These are phyloP conservation scores for Dionaea muscipula DNA, from an alignment of 179 eudicot species.

Conservation along the genomic window DNA sequence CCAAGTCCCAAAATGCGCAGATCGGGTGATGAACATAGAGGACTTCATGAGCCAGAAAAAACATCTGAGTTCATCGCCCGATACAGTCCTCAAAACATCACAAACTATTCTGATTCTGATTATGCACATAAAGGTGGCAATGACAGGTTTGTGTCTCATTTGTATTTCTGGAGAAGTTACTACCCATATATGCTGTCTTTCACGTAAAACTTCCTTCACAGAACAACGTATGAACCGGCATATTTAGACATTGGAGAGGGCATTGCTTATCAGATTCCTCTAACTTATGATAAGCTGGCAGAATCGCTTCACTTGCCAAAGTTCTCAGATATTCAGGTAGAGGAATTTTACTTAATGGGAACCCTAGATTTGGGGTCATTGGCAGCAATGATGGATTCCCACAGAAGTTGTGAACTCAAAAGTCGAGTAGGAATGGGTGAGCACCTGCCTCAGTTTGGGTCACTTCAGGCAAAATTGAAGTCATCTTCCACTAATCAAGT, in stretches of 20 bases:
- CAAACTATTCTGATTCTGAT: slow-evolving; percentile 36
- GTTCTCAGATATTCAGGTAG: slow-evolving; percentile 62
- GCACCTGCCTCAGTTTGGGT: slow-evolving; percentile 59
- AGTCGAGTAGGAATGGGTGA: slow-evolving; percentile 66
- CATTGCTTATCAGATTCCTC: slow-evolving; percentile 74
- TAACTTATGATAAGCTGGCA: slow-evolving; percentile 64
- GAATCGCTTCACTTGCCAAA: slow-evolving; percentile 58
- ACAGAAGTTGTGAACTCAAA: slow-evolving; percentile 47
- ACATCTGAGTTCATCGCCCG: slow-evolving; percentile 32
- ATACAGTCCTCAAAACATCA: slow-evolving; percentile 29
- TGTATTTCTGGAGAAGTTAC: slow-evolving; percentile 4
- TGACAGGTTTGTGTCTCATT: slow-evolving; percentile 43
- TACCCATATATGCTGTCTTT: background rate
- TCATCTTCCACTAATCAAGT: slow-evolving; percentile 34
- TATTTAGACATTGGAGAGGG: slow-evolving; percentile 82
- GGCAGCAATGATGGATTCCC: slow-evolving; percentile 79
- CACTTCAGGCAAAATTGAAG: slow-evolving; percentile 77
- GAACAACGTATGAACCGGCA: slow-evolving; percentile 51
- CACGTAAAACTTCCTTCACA: slow-evolving; percentile 20
- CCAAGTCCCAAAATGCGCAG: slow-evolving; percentile 41
- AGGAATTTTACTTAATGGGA: slow-evolving; percentile 71
- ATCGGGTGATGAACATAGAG: slow-evolving; percentile 34
- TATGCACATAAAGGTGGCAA: slow-evolving; percentile 38
- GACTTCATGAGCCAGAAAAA: slow-evolving; percentile 41
- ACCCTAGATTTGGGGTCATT: slow-evolving; percentile 86